Base-by-base conservation (phyloP, 2,329 filamentous ascomycete genomes). In the Colletotrichum gigasporum region DNA sequence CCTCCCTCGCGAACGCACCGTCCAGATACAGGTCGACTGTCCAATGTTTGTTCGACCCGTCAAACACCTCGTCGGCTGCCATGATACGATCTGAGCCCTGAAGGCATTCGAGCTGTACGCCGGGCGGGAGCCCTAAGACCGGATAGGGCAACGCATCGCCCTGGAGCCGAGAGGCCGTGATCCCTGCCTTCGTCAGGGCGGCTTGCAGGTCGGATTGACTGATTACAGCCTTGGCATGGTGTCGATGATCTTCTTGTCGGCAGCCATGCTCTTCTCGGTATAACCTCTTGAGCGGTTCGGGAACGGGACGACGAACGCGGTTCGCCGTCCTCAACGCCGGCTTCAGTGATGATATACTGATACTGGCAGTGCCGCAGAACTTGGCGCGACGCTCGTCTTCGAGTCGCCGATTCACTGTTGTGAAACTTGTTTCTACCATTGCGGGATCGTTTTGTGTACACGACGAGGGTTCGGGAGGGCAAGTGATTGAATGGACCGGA, bases 81-180 rank as follows among this genome's bases (percentile, higher is more conserved):
- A 39, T 39, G 12, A 52, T 52, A 52, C 9, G 14, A 52, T 52
- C 20, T 3, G 20, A 52, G n/a, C 32, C 48, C 20, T 52, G 9
- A 4, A 52, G 48, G 48, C 20, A 52, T 52, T 52, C 32, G 14
- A 52, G 48, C 48, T 52, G 14, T 28, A 52, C 48, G n/a, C 20
- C 4, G 3, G 48, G 48, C 32, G 5, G 44, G 44, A 48, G n/a
- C 14, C 22, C 4, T 30, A 48, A 26, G 32, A 14, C 26, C 20
- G 5, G 16, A 34, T 48, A 48, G 16, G 26, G 44, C 2, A 48
- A 48, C 18, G n/a, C 16, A 48, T 48, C 16, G 26, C 26, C 12
- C 20, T 48, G 5, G 26, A 48, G 44, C 44, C 44, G 30, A 2
- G 5, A 14, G 11, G 44, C 16, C 2, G 26, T 30, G 44, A 48